Conservation (phyloP, 2,329 filamentous ascomycete species). For the Ophiostoma piceae region DNA sequence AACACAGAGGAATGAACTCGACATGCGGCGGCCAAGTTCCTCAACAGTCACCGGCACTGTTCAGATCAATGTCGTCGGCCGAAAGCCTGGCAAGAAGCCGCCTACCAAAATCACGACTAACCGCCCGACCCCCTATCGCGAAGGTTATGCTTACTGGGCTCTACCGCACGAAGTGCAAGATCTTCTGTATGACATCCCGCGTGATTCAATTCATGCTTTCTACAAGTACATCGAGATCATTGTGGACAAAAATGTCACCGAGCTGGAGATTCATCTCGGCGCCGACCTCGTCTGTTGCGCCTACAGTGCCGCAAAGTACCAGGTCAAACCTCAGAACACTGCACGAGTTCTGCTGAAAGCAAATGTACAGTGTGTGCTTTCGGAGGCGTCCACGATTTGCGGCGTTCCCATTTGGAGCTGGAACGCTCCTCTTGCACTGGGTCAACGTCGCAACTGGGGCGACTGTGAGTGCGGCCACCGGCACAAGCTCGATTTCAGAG, state of each 20-base stretch:
- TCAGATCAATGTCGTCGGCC: background rate
- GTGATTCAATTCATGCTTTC: background rate
- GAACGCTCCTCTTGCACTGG: background rate
- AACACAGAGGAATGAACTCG: too few species aligned
- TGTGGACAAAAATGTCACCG: background rate
- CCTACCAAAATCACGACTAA: background rate
- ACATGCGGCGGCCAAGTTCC: too few species aligned
- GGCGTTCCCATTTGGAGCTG: background rate
- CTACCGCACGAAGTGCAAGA: background rate
- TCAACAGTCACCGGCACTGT: background rate
- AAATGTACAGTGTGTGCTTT: background rate
- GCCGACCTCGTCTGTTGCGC: background rate
- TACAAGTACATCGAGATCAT: slow-evolving; percentile 2
- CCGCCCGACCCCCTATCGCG: background rate
- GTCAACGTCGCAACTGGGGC: background rate
- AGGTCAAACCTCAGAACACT: background rate
- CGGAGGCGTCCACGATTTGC: background rate
- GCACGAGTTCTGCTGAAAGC: background rate
- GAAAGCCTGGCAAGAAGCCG: background rate
- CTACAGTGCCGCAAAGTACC: background rate
- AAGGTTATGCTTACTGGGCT: background rate
- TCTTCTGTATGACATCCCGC: background rate
- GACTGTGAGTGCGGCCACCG: background rate
- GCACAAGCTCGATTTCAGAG: background rate
- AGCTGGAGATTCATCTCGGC: background rate